Conservation (phyloP, 208 protist genomes). For the Acanthamoeba royreba region DNA sequence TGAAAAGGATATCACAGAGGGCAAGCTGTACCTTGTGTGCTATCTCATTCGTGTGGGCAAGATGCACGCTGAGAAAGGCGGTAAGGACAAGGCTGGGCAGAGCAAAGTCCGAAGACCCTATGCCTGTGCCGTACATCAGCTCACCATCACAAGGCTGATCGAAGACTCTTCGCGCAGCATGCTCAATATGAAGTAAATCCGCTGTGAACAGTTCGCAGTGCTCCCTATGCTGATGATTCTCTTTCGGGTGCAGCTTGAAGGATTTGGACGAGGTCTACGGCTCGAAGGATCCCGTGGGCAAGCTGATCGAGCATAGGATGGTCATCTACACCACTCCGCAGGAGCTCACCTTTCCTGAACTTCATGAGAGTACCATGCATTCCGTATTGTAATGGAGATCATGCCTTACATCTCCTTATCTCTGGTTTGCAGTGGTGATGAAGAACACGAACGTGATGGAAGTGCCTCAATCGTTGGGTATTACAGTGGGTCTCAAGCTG, state of each 20-base stretch:
- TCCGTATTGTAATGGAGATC: too few species aligned
- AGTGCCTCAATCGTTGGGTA: constrained; percentile 55
- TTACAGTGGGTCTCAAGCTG: constrained; percentile 46
- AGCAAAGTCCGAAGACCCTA: constrained; percentile 48
- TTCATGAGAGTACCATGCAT: constrained; percentile 45
- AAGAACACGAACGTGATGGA: constrained; percentile 41
- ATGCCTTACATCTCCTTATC: neutral
- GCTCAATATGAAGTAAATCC: neutral
- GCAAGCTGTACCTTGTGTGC: constrained; percentile 50
- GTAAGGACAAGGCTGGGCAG: neutral
- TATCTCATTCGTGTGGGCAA: constrained; percentile 51
- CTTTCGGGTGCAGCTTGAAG: neutral
- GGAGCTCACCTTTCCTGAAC: constrained; percentile 35
- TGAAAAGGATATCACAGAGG: constrained; percentile 49
- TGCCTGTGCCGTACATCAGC: constrained; percentile 39
- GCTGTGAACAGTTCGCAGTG: neutral
- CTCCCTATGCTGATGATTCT: too few species aligned
- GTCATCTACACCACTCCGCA: constrained; percentile 49
- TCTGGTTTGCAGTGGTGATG: neutral
- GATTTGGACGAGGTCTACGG: neutral
- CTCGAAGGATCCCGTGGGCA: neutral
- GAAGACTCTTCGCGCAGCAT: neutral
- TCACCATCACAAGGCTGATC: neutral
- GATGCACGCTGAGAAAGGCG: constrained; percentile 47
- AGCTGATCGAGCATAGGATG: constrained; percentile 52